Percentiles rank a stretch among this genome's conserved stretches.
phyloP scores from a whole-genome alignment of 495 filamentous ascomycete genomes.

The Xylaria acuta region DNA sequence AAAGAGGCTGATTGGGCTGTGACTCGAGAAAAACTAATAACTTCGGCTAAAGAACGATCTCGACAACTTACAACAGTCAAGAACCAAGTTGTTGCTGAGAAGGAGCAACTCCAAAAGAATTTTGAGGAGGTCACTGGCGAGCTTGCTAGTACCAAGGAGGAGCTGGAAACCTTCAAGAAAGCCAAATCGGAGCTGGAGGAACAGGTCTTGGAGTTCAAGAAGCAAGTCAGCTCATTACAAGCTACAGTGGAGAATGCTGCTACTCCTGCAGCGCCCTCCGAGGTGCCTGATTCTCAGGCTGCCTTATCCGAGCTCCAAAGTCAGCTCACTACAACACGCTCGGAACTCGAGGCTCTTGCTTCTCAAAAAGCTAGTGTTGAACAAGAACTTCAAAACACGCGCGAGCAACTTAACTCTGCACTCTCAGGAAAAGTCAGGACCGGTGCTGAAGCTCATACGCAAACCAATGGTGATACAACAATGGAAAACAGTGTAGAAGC shows the following conservation, averaged over 20 bases:
- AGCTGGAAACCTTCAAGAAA: slow-evolving; percentile 46
- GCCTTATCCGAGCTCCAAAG: slow-evolving; percentile 33
- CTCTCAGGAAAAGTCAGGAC: slow-evolving; percentile 55
- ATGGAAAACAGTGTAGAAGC: slow-evolving; percentile 45
- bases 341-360: slow-evolving; percentile 51
- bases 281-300: slow-evolving; percentile 25
- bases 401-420: slow-evolving; percentile 49
- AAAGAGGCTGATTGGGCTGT: slow-evolving; percentile 54
- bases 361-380: slow-evolving; percentile 48
- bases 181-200: slow-evolving; percentile 47
- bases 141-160: slow-evolving; percentile 44
- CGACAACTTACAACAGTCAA: slow-evolving; percentile 48
- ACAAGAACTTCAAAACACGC: slow-evolving; percentile 54
- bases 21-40: slow-evolving; percentile 48
- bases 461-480: slow-evolving; percentile 40
- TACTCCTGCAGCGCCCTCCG: slow-evolving; percentile 22
- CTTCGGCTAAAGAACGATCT: slow-evolving; percentile 56
- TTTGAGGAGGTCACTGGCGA: slow-evolving; percentile 42
- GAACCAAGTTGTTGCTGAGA: slow-evolving; percentile 50
- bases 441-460: slow-evolving; percentile 51
- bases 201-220: slow-evolving; percentile 43
- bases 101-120: slow-evolving; percentile 42
- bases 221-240: slow-evolving; percentile 44
- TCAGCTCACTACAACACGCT: slow-evolving; percentile 41
- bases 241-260: slow-evolving; percentile 39